Evolutionary conservation across 352 stramenopile genomes (phyloP).

Genomic region (Phytophthora pistaciae): DNA sequence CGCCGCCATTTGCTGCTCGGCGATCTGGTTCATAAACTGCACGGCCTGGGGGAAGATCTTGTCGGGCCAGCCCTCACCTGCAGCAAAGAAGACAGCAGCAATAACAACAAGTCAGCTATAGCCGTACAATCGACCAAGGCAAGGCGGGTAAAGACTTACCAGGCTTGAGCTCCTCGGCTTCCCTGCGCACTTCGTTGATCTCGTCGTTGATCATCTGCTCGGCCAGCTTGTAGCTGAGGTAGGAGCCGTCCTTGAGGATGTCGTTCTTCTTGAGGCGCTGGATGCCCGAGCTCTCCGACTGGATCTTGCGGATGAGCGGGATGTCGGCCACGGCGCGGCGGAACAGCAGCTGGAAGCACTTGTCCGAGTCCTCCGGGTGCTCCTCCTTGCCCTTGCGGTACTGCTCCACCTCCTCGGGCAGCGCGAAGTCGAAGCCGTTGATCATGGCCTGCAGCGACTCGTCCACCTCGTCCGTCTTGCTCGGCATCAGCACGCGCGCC

Average conservation of each 20-base stretch:
- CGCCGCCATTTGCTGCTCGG: constrained; percentile 85
- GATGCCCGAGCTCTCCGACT: constrained; percentile 86
- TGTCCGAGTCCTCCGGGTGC: constrained; percentile 69
- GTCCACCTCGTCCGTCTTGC: constrained; percentile 77
- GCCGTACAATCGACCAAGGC: background rate
- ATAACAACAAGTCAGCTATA: background rate
- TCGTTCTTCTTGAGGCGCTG: constrained; percentile 90
- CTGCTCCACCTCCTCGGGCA: constrained; percentile 82
- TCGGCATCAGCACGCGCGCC: constrained; percentile 73
- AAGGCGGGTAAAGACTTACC: constrained; percentile 37
- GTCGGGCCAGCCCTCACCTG: constrained; percentile 86
- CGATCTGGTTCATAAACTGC: constrained; percentile 91
- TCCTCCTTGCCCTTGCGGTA: constrained; percentile 81
- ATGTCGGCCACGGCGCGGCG: constrained; percentile 86
- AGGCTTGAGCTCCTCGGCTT: constrained; percentile 85
- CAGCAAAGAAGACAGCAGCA: constrained; percentile 9
- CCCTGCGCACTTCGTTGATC: constrained; percentile 85
- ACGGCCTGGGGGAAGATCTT: constrained; percentile 90
- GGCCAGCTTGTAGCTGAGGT: constrained; percentile 89
- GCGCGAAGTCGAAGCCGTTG: constrained; percentile 90
- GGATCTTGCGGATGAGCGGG: constrained; percentile 89
- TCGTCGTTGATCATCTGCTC: constrained; percentile 91
- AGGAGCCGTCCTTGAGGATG: constrained; percentile 89
- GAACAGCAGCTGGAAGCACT: constrained; percentile 85
- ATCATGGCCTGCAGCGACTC: constrained; percentile 89